Evolutionary conservation across 805 yeast genomes (phyloP).

Genomic region (Saturnispora ahearnii): DNA sequence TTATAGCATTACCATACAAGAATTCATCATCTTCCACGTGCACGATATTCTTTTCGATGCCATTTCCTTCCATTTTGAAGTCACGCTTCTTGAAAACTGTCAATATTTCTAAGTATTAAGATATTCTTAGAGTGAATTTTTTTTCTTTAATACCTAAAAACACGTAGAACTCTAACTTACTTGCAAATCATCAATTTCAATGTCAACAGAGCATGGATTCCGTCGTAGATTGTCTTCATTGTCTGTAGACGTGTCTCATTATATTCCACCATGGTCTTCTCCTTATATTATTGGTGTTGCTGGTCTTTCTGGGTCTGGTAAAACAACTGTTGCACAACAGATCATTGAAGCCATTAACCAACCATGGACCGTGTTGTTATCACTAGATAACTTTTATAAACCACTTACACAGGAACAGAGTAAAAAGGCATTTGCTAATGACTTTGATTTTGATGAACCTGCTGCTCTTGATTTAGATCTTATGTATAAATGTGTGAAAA

Average conservation of each 20-base stretch:
- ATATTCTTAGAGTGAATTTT: neutral
- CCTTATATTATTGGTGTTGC: constrained; percentile 86
- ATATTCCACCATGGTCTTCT: constrained; percentile 81
- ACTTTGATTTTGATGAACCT: constrained; percentile 84
- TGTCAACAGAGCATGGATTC: neutral
- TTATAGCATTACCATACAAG: neutral
- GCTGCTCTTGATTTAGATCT: constrained; percentile 74
- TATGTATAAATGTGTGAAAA: constrained; percentile 50
- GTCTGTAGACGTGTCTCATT: constrained; percentile 23
- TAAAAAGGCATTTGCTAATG: constrained; percentile 51
- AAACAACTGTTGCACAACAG: constrained; percentile 81
- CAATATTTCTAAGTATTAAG: neutral
- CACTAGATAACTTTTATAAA: constrained; percentile 85
- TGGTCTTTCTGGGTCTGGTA: constrained; percentile 85
- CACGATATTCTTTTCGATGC: too few relatives aligned
- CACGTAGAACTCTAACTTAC: neutral
- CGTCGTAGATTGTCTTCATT: constrained; percentile 5
- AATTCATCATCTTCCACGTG: neutral
- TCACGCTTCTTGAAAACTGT: neutral
- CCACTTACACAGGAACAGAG: constrained; percentile 60
- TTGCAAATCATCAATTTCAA: neutral
- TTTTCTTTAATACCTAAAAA: neutral
- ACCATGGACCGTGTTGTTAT: constrained; percentile 89
- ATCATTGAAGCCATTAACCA: constrained; percentile 70
- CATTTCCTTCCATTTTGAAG: neutral